These are phyloP conservation scores for Orychophragmus violaceus DNA, from an alignment of 345 rosid genomes.

Conservation along the genomic window DNA sequence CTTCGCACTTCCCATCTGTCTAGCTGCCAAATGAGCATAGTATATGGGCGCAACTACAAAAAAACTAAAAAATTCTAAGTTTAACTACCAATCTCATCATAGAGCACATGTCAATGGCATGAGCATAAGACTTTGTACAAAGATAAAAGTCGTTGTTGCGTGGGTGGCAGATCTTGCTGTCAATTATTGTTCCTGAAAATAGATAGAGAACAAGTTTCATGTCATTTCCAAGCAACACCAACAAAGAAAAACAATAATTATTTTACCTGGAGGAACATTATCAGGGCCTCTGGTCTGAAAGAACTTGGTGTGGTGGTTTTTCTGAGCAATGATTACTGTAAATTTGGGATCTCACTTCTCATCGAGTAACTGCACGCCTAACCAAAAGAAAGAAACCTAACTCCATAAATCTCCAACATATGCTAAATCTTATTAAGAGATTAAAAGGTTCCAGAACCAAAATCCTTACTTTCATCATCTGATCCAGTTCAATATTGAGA, in stretches of 20 bases:
- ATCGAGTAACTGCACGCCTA: constrained; percentile 86
- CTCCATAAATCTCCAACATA: neutral
- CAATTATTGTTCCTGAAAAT: constrained; percentile 60
- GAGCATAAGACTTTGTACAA: too few relatives aligned
- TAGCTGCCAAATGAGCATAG: constrained; percentile 31
- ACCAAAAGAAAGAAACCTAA: neutral
- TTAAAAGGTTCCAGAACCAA: neutral
- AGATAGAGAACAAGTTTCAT: neutral
- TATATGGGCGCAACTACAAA: constrained; percentile 26
- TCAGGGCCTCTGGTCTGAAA: constrained; percentile 43
- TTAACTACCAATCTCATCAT: constrained; percentile 70
- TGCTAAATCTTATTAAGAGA: neutral
- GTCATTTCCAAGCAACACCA: neutral
- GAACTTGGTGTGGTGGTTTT: constrained; percentile 89
- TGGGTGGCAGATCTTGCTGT: constrained; percentile 71
- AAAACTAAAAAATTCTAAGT: constrained; percentile 26
- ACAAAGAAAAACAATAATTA: neutral
- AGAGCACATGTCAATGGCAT: constrained; percentile 79
- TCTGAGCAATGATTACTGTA: constrained; percentile 76
- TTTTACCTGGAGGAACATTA: neutral
- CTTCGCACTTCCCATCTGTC: constrained; percentile 24
- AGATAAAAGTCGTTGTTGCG: constrained; percentile 77
- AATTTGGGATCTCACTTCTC: constrained; percentile 65
- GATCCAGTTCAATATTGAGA: constrained; percentile 71
- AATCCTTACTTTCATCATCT: constrained; percentile 60